phyloP scores from a whole-genome alignment of 2,329 filamentous ascomycete species.

The Fusarium sp. region DNA sequence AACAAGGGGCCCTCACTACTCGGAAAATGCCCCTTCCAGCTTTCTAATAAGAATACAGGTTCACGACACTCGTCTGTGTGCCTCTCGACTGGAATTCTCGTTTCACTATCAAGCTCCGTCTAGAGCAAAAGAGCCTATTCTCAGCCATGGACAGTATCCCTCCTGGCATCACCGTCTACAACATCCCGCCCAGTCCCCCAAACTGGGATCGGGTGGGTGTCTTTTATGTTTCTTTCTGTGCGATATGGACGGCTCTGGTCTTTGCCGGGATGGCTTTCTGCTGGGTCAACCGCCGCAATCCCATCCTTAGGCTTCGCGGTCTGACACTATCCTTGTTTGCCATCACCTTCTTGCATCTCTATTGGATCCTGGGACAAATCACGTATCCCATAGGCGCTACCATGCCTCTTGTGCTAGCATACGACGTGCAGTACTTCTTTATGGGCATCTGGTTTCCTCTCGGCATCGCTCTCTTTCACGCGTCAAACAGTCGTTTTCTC shows the following conservation, averaged over 20 bases:
- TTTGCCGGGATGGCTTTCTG: slow-evolving; percentile 52
- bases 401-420: slow-evolving; percentile 56
- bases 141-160: slow-evolving; percentile 2
- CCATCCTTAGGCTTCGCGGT: slow-evolving; percentile 52
- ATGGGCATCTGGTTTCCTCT: slow-evolving; percentile 72
- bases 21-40: not conserved
- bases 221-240: slow-evolving; percentile 14
- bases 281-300: slow-evolving; percentile 48
- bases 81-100: not conserved
- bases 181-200: slow-evolving; percentile 4
- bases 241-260: slow-evolving; percentile 11
- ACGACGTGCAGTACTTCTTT: slow-evolving; percentile 62
- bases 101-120: not conserved
- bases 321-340: slow-evolving; percentile 52
- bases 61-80: not conserved
- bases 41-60: not conserved
- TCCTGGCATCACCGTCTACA: slow-evolving; percentile 8
- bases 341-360: slow-evolving; percentile 52
- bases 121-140: not conserved
- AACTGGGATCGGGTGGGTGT: slow-evolving; percentile 10
- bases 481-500: slow-evolving; percentile 67
- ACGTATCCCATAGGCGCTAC: slow-evolving; percentile 50
- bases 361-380: slow-evolving; percentile 53
- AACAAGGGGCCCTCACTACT: not conserved
- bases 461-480: slow-evolving; percentile 72